Evolutionary conservation across 2,329 filamentous ascomycete genomes (phyloP), one percentile per base, ranked within the genome.

Genomic region (Incumbomyces lentus): DNA sequence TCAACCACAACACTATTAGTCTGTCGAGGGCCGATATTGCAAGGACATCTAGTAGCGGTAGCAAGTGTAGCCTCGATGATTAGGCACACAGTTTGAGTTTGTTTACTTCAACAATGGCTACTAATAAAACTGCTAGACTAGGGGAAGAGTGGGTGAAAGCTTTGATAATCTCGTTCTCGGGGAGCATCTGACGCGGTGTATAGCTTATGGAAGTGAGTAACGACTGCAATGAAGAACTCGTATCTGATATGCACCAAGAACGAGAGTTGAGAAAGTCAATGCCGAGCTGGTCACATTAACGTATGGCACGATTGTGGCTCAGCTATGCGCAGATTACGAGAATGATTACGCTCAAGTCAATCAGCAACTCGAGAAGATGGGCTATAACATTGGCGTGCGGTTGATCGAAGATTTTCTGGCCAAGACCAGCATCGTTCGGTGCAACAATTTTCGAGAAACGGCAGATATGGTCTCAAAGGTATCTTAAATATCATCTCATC

Each of bases 331-430:
- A 66, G 92, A 98, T 71, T 95, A 90, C 64, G 88, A 95, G 58
- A 82, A 79, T 59, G 87, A 96, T 68, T 98, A 98, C 63, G 73
- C 79, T 43, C 88, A 96, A 64, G 90, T 98, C 63, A 98, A 98
- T 70, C 88, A 90, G 65, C 92, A 98, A 65, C 76, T 98, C 37
- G 92, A 98, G 63, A 93, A 90, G 69, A 98, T 98, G 92, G 92
- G 92, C 46, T 95, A 96, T 70, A 96, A 96, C 61, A 98, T 98
- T 54, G 92, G 92, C 22, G 74, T 96, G 61, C 85, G 92, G 32
- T 70, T 98, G 55, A 95, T 98, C 57, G 92, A 98, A 59, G 92
- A 98, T 68, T 98, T 95, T 61, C 79, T 98, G 14, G 92, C 92
- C 59, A 96, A 95, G 66, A 92, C 88, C 4, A 90, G 87, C 58